Conservation (phyloP, 306 rosid genomes). For the Dalbergia cochinchinensis region DNA sequence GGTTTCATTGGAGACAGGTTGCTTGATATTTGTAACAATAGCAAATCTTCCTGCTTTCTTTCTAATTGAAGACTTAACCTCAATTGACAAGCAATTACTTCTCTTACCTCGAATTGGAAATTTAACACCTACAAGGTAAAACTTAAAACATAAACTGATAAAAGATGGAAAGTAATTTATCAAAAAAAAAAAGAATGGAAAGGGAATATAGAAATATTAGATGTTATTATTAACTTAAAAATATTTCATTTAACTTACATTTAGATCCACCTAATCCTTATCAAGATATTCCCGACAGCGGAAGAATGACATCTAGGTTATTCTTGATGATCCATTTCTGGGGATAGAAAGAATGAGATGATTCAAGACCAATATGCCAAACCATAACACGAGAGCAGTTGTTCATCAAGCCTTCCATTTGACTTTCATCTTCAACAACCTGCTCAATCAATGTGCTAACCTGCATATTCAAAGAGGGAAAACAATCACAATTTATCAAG, state of each 20-base stretch:
- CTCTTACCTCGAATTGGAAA: background rate
- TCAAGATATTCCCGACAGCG: slow-evolving; percentile 47
- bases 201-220: slow-evolving; percentile 19
- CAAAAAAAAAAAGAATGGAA: slow-evolving; percentile 27
- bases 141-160: slow-evolving; percentile 5
- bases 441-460: slow-evolving; percentile 84
- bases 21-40: slow-evolving; percentile 29
- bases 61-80: slow-evolving; percentile 34
- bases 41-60: slow-evolving; percentile 25
- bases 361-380: slow-evolving; percentile 67
- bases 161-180: background rate
- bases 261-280: slow-evolving; percentile 39
- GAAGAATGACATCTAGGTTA: slow-evolving; percentile 69
- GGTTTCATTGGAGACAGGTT: slow-evolving; percentile 13
- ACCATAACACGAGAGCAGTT: slow-evolving; percentile 83
- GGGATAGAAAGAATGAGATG: slow-evolving; percentile 64
- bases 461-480: slow-evolving; percentile 54
- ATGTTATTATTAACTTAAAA: slow-evolving; percentile 3
- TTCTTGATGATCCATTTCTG: slow-evolving; percentile 66
- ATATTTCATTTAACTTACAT: slow-evolving; percentile 34
- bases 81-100: slow-evolving; percentile 23
- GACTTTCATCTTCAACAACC: slow-evolving; percentile 89
- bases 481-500: slow-evolving; percentile 33
- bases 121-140: slow-evolving; percentile 8
- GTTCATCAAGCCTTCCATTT: slow-evolving; percentile 79